Conservation (phyloP, 306 rosid genomes). For the Gillenia trifoliata region DNA sequence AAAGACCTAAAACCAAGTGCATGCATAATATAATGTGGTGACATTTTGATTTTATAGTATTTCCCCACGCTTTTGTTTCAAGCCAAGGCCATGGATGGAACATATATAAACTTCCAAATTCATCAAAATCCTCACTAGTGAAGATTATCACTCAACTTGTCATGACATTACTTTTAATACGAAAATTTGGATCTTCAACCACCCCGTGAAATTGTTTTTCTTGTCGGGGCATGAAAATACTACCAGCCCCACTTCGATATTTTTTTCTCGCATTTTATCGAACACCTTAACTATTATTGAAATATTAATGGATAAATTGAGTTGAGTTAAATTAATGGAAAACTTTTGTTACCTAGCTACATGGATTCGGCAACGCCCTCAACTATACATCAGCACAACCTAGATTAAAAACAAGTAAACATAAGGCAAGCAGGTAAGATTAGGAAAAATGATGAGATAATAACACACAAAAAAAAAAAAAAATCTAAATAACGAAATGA, state of each 20-base stretch:
- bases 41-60: background rate
- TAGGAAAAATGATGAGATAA: too few relatives aligned
- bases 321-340: too few relatives aligned
- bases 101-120: background rate
- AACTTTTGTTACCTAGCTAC: too few relatives aligned
- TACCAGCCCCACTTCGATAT: background rate
- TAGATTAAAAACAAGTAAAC: too few relatives aligned
- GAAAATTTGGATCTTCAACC: background rate
- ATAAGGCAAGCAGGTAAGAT: too few relatives aligned
- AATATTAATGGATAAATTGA: too few relatives aligned
- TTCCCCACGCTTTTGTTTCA: background rate
- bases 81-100: background rate
- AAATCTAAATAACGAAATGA: too few relatives aligned
- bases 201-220: too few relatives aligned
- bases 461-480: too few relatives aligned
- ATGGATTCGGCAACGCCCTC: too few relatives aligned
- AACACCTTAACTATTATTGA: background rate
- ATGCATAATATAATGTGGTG: background rate
- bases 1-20: background rate
- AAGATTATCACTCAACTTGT: background rate
- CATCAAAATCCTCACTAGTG: background rate
- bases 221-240: too few relatives aligned
- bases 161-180: background rate
- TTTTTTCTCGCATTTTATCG: background rate
- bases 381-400: too few relatives aligned